These are phyloP conservation scores for Barnettozyma pratensis DNA, from an alignment of 805 yeast genomes.

Conservation along the genomic window DNA sequence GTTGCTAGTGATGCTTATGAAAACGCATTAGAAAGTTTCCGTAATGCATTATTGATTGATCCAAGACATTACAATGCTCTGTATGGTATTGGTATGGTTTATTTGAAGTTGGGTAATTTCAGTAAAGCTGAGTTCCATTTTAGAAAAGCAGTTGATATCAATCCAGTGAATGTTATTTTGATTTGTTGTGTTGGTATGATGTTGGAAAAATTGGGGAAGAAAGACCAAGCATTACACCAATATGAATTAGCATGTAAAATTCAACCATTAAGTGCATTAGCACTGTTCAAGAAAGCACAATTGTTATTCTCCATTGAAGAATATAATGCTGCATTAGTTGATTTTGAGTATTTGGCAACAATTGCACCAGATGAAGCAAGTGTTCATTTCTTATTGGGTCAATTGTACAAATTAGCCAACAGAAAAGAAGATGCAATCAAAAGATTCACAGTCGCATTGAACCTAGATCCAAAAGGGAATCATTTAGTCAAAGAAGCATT, in stretches of 20 bases:
- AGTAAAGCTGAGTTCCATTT: constrained; percentile 82
- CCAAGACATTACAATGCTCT: constrained; percentile 88
- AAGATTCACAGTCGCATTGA: constrained; percentile 83
- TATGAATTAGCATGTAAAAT: constrained; percentile 78
- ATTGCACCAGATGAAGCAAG: constrained; percentile 94
- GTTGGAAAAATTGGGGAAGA: constrained; percentile 66
- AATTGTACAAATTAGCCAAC: constrained; percentile 71
- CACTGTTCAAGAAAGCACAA: constrained; percentile 86
- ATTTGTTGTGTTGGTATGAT: constrained; percentile 95
- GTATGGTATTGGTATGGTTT: constrained; percentile 94
- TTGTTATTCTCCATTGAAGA: constrained; percentile 65
- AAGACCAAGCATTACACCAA: constrained; percentile 69
- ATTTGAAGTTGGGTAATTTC: constrained; percentile 78
- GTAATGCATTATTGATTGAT: constrained; percentile 72
- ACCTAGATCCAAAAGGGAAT: constrained; percentile 88
- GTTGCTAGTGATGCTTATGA: constrained; percentile 87
- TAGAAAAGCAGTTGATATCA: constrained; percentile 79
- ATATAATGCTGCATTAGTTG: constrained; percentile 65
- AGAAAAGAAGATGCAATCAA: constrained; percentile 74
- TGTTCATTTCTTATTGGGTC: constrained; percentile 86
- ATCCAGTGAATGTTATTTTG: constrained; percentile 84
- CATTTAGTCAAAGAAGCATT: constrained; percentile 82
- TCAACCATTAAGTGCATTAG: constrained; percentile 82
- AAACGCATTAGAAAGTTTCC: constrained; percentile 77
- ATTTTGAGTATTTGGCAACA: constrained; percentile 65